A percentile compares a stretch with the other conserved stretches of the same genome.
Evolutionary conservation across 2,329 filamentous ascomycete genomes (phyloP).

Genomic region (Emergomyces pasteurianus): DNA sequence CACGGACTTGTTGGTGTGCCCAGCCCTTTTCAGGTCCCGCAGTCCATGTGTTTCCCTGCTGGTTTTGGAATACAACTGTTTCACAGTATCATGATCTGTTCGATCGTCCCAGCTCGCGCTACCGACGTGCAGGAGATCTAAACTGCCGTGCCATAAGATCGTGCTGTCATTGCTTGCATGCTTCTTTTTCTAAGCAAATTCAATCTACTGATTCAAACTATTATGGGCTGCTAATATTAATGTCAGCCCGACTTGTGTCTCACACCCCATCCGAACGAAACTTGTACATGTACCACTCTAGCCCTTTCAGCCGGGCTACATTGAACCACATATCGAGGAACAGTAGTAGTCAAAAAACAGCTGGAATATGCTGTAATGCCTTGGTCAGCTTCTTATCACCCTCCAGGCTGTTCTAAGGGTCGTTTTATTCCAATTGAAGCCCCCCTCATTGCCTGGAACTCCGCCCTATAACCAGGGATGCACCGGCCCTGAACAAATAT

Average conservation of each 20-base stretch:
- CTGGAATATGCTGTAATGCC: neutral
- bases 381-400: neutral
- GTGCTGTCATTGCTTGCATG: neutral
- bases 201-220: neutral
- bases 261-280: neutral
- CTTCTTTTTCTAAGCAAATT: neutral
- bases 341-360: neutral
- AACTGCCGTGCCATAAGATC: neutral
- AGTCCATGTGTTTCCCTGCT: neutral
- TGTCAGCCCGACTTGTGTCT: neutral
- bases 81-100: neutral
- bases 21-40: neutral
- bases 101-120: neutral
- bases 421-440: neutral
- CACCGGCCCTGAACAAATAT: neutral
- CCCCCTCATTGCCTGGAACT: neutral
- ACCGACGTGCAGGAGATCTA: neutral
- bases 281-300: neutral
- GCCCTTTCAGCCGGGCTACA: neutral
- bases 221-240: neutral
- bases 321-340: neutral
- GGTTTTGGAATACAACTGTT: neutral
- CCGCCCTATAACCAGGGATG: neutral
- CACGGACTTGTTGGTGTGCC: neutral
- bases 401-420: neutral